phyloP scores from a whole-genome alignment of 257 asterid genomes.

The Solanum bukasovii region DNA sequence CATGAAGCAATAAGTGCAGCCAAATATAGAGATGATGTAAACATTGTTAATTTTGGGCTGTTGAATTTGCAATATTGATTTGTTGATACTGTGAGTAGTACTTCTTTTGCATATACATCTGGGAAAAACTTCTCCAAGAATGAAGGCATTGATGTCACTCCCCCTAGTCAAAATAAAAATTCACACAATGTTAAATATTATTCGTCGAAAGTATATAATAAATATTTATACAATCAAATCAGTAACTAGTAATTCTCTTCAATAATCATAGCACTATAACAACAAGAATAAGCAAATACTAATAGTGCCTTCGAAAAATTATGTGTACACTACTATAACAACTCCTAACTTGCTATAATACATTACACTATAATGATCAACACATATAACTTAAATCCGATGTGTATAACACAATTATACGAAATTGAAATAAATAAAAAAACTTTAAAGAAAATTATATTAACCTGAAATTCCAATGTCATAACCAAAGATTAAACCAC shows the following conservation, averaged over 20 bases:
- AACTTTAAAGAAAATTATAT: not conserved
- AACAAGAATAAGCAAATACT: not conserved
- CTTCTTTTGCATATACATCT: slow-evolving; percentile 36
- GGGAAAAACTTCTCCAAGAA: slow-evolving; percentile 60
- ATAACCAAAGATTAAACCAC: slow-evolving; percentile 81
- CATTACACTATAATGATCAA: not conserved
- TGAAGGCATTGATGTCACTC: slow-evolving; percentile 75
- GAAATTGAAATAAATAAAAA: not conserved
- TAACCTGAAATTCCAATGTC: slow-evolving; percentile 86
- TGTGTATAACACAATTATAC: not conserved
- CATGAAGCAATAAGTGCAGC: slow-evolving; percentile 65
- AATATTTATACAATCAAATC: not conserved
- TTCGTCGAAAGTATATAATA: no score
- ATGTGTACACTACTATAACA: not conserved
- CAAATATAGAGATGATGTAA: slow-evolving; percentile 73
- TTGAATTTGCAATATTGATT: slow-evolving; percentile 87
- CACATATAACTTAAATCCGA: not conserved
- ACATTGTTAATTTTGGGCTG: slow-evolving; percentile 52
- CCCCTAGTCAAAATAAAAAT: slow-evolving; percentile 30
- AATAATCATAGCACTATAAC: no score
- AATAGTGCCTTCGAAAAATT: no score
- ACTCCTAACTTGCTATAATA: no score
- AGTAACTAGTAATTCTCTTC: no score
- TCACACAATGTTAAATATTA: not conserved
- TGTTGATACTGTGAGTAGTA: slow-evolving; percentile 21